These are phyloP conservation scores for Trichosporon faecale DNA, from an alignment of 1,284 basidiomycete genomes.

Conservation along the genomic window DNA sequence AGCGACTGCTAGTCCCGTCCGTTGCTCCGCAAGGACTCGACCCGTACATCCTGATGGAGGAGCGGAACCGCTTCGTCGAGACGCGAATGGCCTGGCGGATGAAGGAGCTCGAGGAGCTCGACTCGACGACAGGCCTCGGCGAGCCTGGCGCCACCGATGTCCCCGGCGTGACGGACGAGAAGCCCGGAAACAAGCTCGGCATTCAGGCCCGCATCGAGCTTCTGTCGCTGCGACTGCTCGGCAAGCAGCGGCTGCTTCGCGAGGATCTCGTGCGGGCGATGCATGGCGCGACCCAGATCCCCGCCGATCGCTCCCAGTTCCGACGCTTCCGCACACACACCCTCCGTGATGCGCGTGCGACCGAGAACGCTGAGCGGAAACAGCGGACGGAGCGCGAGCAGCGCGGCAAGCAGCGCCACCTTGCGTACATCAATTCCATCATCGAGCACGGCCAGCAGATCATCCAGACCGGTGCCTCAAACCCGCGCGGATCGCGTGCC, in stretches of 20 bases:
- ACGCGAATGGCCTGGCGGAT: slow-evolving; percentile 86
- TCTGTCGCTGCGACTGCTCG: slow-evolving; percentile 82
- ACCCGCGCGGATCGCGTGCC: slow-evolving; percentile 44
- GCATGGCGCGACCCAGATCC: slow-evolving; percentile 83
- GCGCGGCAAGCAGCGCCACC: slow-evolving; percentile 92
- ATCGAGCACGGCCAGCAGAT: slow-evolving; percentile 76
- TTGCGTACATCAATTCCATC: slow-evolving; percentile 88
- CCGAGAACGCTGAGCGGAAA: slow-evolving; percentile 85
- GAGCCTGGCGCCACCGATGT: slow-evolving; percentile 59
- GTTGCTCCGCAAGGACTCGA: slow-evolving; percentile 92
- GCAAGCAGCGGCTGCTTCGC: slow-evolving; percentile 83
- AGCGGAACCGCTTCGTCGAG: slow-evolving; percentile 87
- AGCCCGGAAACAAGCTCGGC: slow-evolving; percentile 50
- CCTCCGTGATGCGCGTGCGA: slow-evolving; percentile 82
- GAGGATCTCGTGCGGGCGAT: slow-evolving; percentile 84
- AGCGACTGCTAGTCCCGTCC: slow-evolving; percentile 79
- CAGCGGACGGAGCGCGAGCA: slow-evolving; percentile 90
- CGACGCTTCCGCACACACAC: slow-evolving; percentile 82
- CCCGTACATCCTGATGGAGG: slow-evolving; percentile 82
- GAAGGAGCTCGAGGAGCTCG: slow-evolving; percentile 78
- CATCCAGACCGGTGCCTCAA: slow-evolving; percentile 57
- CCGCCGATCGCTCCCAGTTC: slow-evolving; percentile 88
- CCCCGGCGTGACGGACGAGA: slow-evolving; percentile 53
- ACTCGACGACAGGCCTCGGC: slow-evolving; percentile 77
- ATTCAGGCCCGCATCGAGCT: slow-evolving; percentile 90